These are phyloP conservation scores for Wallacemonas rigidus DNA, from an alignment of 208 protist species.

Conservation along the genomic window DNA sequence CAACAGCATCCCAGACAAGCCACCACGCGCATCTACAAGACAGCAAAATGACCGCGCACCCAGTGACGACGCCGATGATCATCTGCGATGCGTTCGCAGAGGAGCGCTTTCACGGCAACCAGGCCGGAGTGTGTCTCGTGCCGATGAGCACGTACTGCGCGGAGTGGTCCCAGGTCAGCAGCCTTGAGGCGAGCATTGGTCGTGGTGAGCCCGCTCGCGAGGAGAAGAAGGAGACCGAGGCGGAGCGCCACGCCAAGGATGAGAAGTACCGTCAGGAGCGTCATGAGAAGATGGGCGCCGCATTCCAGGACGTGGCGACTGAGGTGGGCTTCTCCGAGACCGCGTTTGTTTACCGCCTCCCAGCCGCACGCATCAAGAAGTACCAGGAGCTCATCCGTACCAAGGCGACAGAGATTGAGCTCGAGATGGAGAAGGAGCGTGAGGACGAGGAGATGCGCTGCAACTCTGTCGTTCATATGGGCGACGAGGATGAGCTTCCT, in stretches of 20 bases:
- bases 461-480: conserved; percentile 7
- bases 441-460: conserved; percentile 35
- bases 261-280: conserved; percentile 55
- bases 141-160: conserved; percentile 51
- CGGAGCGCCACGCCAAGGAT: conserved; percentile 37
- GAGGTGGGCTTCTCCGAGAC: conserved; percentile 74
- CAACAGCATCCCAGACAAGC: conserved; percentile 15
- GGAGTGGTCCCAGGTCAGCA: conserved; percentile 52
- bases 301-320: conserved; percentile 52
- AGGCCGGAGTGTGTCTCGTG: conserved; percentile 61
- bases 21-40: conserved; percentile 8
- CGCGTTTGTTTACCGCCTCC: conserved; percentile 72
- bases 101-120: conserved; percentile 69
- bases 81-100: conserved; percentile 68
- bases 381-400: conserved; percentile 49
- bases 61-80: conserved; percentile 51
- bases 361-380: conserved; percentile 39
- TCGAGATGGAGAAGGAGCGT: conserved; percentile 64
- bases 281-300: conserved; percentile 42
- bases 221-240: conserved; percentile 37
- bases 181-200: conserved; percentile 59
- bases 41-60: conserved; percentile 5
- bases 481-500: conserved; percentile 6
- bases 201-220: conserved; percentile 45
- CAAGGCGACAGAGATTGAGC: conserved; percentile 59